These are phyloP conservation scores for Xanthoconium separans DNA, from an alignment of 1,284 basidiomycete genomes.

Conservation along the genomic window DNA sequence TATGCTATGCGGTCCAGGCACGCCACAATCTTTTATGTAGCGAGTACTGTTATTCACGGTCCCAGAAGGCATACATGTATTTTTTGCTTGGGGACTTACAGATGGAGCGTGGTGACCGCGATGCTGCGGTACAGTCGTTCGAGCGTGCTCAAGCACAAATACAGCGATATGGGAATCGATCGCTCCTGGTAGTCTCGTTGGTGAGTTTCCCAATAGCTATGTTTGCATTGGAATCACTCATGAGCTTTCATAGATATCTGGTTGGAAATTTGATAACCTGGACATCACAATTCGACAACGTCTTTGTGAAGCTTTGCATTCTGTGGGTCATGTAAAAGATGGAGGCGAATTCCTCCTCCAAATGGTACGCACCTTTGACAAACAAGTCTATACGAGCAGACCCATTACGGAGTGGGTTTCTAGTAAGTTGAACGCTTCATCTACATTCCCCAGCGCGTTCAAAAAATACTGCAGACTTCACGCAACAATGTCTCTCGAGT, in stretches of 20 bases:
- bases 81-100: neutral
- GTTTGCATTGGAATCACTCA: neutral
- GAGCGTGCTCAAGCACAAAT: neutral
- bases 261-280: neutral
- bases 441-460: too few species aligned
- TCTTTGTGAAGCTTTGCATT: neutral
- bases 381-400: neutral
- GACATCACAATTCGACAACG: neutral
- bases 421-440: neutral
- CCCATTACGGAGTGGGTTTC: neutral
- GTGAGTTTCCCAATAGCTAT: neutral
- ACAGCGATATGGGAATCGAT: neutral
- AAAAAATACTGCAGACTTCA: too few species aligned
- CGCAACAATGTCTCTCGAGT: too few species aligned
- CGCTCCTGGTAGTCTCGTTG: neutral
- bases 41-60: neutral
- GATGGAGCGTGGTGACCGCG: neutral
- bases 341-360: neutral
- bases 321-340: neutral
- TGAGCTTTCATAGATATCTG: neutral
- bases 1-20: neutral
- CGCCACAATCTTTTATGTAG: neutral
- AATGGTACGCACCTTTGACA: neutral
- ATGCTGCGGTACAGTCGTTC: neutral
- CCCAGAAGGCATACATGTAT: neutral